Conservation (phyloP, 768 basidiomycete species). For the Candolleomyces aberdarensis region DNA sequence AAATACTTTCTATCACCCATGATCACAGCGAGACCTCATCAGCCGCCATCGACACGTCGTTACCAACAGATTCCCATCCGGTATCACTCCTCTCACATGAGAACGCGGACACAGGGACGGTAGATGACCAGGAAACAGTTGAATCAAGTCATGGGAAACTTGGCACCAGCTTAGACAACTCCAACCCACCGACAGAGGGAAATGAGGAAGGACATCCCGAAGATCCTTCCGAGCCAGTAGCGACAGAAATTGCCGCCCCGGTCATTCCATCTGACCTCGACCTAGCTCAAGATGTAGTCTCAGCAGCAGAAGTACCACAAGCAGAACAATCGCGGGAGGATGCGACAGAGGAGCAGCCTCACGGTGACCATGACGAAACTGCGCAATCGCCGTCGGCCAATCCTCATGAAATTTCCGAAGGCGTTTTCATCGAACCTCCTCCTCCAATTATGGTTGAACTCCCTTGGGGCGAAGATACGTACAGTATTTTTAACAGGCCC, state of each 20-base stretch:
- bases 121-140: neutral
- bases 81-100: neutral
- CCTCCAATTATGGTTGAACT: conserved; percentile 40
- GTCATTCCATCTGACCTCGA: no score
- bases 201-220: no score
- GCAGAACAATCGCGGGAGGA: neutral
- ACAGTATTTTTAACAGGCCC: conserved; percentile 37
- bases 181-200: no score
- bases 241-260: no score
- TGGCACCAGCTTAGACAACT: no score
- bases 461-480: conserved; percentile 37
- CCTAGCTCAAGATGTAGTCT: neutral
- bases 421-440: conserved; percentile 72
- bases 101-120: neutral
- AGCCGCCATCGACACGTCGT: neutral
- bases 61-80: neutral
- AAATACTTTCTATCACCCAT: neutral
- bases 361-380: neutral
- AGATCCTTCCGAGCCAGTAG: no score
- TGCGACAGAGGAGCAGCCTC: neutral
- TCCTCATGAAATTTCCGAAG: conserved; percentile 62
- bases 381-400: conserved; percentile 15
- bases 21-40: neutral
- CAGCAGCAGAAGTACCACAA: neutral
- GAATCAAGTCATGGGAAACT: neutral